Evolutionary conservation across 176 grass and related monocot species (phyloP), one percentile per base, ranked within the genome.

Genomic region (Avena atlantica): DNA sequence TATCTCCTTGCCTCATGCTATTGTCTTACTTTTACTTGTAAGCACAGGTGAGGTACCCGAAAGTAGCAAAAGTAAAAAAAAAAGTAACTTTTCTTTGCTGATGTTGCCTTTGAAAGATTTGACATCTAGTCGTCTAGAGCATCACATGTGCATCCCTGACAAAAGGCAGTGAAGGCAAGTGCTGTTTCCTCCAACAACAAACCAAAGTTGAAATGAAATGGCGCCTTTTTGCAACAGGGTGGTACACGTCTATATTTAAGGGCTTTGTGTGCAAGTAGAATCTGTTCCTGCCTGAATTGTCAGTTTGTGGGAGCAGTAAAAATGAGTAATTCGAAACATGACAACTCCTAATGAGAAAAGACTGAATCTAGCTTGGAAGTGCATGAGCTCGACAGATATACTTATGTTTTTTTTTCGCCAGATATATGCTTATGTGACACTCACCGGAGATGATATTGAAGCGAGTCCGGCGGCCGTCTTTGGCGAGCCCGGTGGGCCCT

Each of bases 401-500:
- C 27, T 20, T 5, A 77, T 56, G 44, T 34, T 34, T 34, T 34
- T 34, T 34, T 34, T 34, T 34, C 31, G 31, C 31, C 31, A 34
- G 31, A 34, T 34, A 34, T 34, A 34, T 34, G 31, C 31, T 36
- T 9, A 10, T 10, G 45, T 48, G 88, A 61, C 4, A 78, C 91
- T 87, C 89, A 99, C 97, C 97, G 51, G 97, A 99, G 74, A 96
- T 88, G 27, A 99, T 96, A 87, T 99, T 99, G 89, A 96, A 99
- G n/a, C 13, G 53, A 14, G 92, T 99, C 76, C 97, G 91, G 27
- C 97, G 92, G 81, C 79, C 77, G 53, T 99, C 97, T 76, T 93
- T 99, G 74, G 83, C 76, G 12, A 99, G 80, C 12, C 97, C 97
- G 8, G 97, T 99, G 9, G 97, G 97, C 13, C 97, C 97, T 4